These are phyloP conservation scores for Thalassia testudinum DNA, from an alignment of 116 monocot genomes.

Conservation along the genomic window DNA sequence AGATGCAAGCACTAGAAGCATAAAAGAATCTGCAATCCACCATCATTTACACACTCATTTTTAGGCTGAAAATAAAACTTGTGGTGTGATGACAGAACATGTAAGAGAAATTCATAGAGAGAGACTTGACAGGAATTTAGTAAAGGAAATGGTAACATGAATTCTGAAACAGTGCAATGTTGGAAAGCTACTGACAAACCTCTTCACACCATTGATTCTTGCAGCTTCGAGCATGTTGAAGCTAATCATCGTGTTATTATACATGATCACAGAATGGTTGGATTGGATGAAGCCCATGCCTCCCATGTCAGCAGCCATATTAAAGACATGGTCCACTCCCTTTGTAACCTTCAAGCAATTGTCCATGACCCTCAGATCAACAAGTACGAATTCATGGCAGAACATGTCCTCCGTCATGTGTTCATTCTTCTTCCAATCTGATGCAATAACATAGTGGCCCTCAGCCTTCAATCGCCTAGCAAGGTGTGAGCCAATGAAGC, in stretches of 20 bases:
- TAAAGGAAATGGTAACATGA: no score
- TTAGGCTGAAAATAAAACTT: no score
- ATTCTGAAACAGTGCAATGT: no score
- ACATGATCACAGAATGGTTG: constrained; percentile 96
- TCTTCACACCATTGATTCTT: constrained; percentile 82
- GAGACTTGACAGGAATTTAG: no score
- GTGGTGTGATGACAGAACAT: no score
- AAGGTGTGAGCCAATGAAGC: constrained; percentile 93
- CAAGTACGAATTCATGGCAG: constrained; percentile 88
- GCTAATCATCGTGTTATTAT: constrained; percentile 99
- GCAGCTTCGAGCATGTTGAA: constrained; percentile 94
- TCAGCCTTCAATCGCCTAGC: constrained; percentile 82
- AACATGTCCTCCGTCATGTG: constrained; percentile 97
- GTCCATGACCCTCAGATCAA: constrained; percentile 89
- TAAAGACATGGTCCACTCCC: constrained; percentile 84
- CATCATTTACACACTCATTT: no score
- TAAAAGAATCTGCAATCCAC: constrained; percentile 92
- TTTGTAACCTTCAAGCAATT: constrained; percentile 81
- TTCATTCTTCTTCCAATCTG: constrained; percentile 98
- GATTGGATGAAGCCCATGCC: constrained; percentile 98
- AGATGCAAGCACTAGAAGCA: constrained; percentile 99
- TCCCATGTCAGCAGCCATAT: constrained; percentile 95
- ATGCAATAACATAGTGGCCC: constrained; percentile 91
- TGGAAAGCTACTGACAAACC: no score
- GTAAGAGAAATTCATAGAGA: no score